Conservation (phyloP, 352 stramenopile genomes). For the Phytophthora chlamydospora region DNA sequence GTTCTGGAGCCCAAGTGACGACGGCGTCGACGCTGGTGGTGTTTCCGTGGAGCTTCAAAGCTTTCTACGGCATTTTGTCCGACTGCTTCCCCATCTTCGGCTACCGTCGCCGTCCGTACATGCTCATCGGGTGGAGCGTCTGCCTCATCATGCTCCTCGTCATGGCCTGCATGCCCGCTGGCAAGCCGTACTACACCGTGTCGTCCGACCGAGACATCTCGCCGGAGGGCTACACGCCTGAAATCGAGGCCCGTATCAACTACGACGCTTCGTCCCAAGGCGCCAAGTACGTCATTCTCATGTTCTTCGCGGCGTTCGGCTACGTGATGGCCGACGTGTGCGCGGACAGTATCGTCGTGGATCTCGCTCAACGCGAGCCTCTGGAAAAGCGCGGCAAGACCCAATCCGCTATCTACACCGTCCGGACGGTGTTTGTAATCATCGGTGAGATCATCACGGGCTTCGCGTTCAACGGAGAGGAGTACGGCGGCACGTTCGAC, state of each 20-base stretch:
- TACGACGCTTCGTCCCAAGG: slow-evolving; percentile 18
- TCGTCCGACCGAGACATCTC: slow-evolving; percentile 24
- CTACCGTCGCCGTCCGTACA: slow-evolving; percentile 32
- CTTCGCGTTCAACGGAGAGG: slow-evolving; percentile 38
- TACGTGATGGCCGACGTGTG: slow-evolving; percentile 37
- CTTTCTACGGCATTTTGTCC: slow-evolving; percentile 33
- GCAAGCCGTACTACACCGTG: slow-evolving; percentile 37
- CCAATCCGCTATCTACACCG: slow-evolving; percentile 27
- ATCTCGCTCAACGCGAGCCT: slow-evolving; percentile 48
- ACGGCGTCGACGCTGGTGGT: slow-evolving; percentile 39
- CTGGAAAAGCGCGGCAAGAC: slow-evolving; percentile 40
- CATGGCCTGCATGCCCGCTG: slow-evolving; percentile 32
- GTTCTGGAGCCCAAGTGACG: slow-evolving; percentile 21
- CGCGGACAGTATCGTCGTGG: slow-evolving; percentile 41
- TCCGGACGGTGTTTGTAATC: slow-evolving; percentile 30
- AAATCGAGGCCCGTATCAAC: slow-evolving; percentile 26
- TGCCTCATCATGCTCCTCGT: slow-evolving; percentile 37
- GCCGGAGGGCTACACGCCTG: slow-evolving; percentile 27
- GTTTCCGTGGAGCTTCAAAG: slow-evolving; percentile 53
- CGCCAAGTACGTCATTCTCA: slow-evolving; percentile 38
- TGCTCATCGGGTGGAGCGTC: slow-evolving; percentile 38
- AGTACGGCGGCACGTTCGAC: slow-evolving; percentile 32
- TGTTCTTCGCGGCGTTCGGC: slow-evolving; percentile 31
- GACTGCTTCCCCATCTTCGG: slow-evolving; percentile 30
- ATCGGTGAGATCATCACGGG: slow-evolving; percentile 29